Evolutionary conservation across 2,329 filamentous ascomycete genomes (phyloP).

Genomic region (Colletotrichum musicola): DNA sequence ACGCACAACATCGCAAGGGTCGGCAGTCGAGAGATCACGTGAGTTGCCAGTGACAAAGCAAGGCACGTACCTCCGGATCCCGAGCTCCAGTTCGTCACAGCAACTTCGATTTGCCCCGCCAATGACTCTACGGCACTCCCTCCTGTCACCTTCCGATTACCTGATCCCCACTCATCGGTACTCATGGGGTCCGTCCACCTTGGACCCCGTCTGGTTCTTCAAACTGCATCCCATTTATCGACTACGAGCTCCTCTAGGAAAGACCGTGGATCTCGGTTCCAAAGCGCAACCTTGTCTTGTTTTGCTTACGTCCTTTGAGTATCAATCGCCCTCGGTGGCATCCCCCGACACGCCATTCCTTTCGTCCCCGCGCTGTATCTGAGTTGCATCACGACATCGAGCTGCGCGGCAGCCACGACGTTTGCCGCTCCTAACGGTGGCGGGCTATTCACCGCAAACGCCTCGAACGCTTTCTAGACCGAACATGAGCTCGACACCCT

Average conservation of each 20-base stretch:
- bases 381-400: constrained; percentile 29
- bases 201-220: constrained; percentile 47
- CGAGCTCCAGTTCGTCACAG: constrained; percentile 45
- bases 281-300: neutral
- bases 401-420: neutral
- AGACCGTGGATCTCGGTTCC: constrained; percentile 6
- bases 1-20: neutral
- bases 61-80: constrained; percentile 27
- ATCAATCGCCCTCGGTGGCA: neutral
- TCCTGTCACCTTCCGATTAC: constrained; percentile 52
- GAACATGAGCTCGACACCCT: constrained; percentile 48
- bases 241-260: neutral
- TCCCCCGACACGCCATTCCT: neutral
- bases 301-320: neutral
- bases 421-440: constrained; percentile 19
- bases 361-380: neutral
- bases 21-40: neutral
- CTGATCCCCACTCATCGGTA: constrained; percentile 47
- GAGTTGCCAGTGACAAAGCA: neutral
- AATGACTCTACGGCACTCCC: constrained; percentile 49
- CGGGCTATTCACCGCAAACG: constrained; percentile 4
- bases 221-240: constrained; percentile 24
- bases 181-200: constrained; percentile 52
- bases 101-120: constrained; percentile 50
- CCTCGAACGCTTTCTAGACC: constrained; percentile 27